These are phyloP conservation scores for Rhodomyrtus tomentosa DNA, from an alignment of 345 rosid genomes.

Conservation along the genomic window DNA sequence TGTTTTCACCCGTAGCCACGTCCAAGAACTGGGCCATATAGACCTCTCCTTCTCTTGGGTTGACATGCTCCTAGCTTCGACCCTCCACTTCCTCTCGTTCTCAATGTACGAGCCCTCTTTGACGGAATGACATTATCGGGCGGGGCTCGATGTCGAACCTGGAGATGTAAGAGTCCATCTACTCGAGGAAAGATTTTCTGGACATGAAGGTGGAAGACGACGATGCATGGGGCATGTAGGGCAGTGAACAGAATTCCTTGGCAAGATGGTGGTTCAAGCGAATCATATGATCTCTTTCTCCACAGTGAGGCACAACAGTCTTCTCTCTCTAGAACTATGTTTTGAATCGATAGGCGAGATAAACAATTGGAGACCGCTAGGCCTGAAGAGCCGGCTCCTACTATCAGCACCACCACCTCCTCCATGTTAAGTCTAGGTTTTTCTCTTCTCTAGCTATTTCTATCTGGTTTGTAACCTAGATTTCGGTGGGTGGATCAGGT, in stretches of 20 bases:
- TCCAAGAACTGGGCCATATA: no score
- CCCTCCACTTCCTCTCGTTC: background rate
- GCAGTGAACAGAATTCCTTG: constrained; percentile 6
- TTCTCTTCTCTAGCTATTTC: background rate
- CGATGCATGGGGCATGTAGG: background rate
- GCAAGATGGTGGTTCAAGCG: constrained; percentile 8
- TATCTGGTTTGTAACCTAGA: background rate
- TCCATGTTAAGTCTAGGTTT: background rate
- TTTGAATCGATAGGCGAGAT: constrained; percentile 2
- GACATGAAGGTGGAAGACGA: constrained; percentile 4
- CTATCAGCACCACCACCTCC: constrained; percentile 1
- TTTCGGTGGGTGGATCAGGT: background rate
- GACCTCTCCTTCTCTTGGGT: no score
- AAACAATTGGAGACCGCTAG: background rate
- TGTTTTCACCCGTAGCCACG: no score
- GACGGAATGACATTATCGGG: background rate
- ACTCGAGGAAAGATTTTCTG: background rate
- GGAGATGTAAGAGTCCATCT: constrained; percentile 5
- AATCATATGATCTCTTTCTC: constrained; percentile 12
- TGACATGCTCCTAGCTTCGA: background rate
- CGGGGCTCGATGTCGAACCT: background rate
- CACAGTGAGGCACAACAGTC: constrained; percentile 12
- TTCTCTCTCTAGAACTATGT: constrained; percentile 6
- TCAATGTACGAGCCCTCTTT: background rate
- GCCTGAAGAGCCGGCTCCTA: constrained; percentile 8